phyloP scores from a whole-genome alignment of 768 basidiomycete genomes.

The Holtermanniella nyarrowii region DNA sequence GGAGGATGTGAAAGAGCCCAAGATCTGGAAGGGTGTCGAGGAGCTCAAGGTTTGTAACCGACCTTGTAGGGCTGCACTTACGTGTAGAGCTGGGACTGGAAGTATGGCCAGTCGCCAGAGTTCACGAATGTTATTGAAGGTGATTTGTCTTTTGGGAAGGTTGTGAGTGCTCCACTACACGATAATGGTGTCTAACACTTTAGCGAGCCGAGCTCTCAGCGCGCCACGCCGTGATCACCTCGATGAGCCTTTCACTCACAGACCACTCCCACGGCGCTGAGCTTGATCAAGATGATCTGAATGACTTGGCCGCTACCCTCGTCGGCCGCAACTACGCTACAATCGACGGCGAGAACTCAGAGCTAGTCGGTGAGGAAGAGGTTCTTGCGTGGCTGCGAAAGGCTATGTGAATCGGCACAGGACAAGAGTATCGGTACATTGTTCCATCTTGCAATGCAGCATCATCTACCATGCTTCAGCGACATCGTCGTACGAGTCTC shows the following conservation, averaged over 20 bases:
- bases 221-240: conserved; percentile 31
- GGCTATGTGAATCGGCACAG: not conserved
- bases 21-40: conserved; percentile 58
- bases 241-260: conserved; percentile 14
- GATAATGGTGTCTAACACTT: not conserved
- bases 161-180: conserved; percentile 42
- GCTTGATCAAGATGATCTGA: not conserved
- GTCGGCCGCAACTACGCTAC: not conserved
- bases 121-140: conserved; percentile 57
- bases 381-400: not conserved
- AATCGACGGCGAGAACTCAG: not conserved
- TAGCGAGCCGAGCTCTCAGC: conserved; percentile 23
- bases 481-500: conserved; percentile 34
- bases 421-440: no score
- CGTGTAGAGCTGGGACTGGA: conserved; percentile 79
- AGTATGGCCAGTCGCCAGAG: conserved; percentile 85
- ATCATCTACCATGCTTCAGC: conserved; percentile 41
- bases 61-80: not conserved
- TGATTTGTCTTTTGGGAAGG: conserved; percentile 42
- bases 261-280: not conserved
- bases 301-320: not conserved
- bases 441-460: no score
- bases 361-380: not conserved
- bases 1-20: conserved; percentile 43
- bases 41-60: conserved; percentile 56